Evolutionary conservation across 805 yeast genomes (phyloP), one percentile per base, ranked within the genome.

Genomic region (Suhomyces canberraensis): DNA sequence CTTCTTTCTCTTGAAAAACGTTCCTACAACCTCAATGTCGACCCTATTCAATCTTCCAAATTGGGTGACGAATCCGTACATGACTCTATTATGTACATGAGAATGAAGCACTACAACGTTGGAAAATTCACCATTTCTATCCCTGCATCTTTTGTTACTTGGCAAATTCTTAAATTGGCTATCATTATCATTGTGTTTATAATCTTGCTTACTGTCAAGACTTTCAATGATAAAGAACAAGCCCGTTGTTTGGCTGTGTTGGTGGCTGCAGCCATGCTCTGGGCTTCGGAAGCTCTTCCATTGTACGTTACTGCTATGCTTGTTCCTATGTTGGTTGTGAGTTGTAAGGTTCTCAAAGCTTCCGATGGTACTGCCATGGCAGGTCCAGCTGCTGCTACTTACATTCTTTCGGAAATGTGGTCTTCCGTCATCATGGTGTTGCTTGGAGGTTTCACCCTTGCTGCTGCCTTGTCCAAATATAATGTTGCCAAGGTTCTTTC

Each of bases 391-490:
- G 90, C 97, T 1, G 75, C 95, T 0, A 78, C 79, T 50, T 86
- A 73, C 54, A 86, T 91, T 36, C 76, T 93, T 45, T 70, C 87
- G 1, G 69, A 89, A 14, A 91, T 91, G 98, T 91, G 97, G 97
- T 81, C 90, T 6, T 87, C 96, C 2, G 95, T 89, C 11, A 87
- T 93, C 45, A 79, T 90, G 84, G 67, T 91, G 26, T 67, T 91
- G 35, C 64, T 91, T 8, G 98, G 98, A 46, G 98, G 98, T 1
- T 91, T 91, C 62, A 83, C 97, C 0, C 66, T 91, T 39, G 98
- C 98, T 9, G 96, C 95, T 11, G 96, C 96, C 0, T 68, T 91
- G 39, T 87, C 96, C 31, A 91, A 90, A 61, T 87, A 85, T 64
- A 83, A 88, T 54, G 78, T 91, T 41, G 97, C 96, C 36, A 88